Base-by-base conservation (phyloP, 2,329 filamentous ascomycete genomes). In the Fusarium sp. region DNA sequence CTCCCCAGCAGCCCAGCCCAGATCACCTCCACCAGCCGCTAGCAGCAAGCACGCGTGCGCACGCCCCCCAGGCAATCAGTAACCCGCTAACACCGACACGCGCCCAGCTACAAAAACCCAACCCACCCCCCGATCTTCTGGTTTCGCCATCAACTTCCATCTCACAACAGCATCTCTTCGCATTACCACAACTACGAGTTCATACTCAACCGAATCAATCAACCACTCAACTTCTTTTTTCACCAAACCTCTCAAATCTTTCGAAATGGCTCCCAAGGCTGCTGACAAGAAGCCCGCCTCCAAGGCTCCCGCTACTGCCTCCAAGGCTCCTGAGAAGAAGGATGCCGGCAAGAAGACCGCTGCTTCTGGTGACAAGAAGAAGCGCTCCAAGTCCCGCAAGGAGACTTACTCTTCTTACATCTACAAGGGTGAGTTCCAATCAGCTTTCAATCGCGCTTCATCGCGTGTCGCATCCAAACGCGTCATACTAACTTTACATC, bases 321-420 rank as follows among this genome's bases (percentile, higher is more conserved):
- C 85, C 77, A 89, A 89, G 86, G 86, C 86, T 71, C 87, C 86
- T 62, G 94, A 98, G 90, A 98, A 98, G 92, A 98, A 98, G 91
- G 95, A 98, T 86, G 96, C 95, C 74, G 96, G 95, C 88, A 99
- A 99, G 93, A 99, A 98, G 92, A 98, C 96, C 51, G 93, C 95
- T 66, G 90, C 94, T 69, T 90, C 93, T 81, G 96, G 96, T 73
- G 96, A 98, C 78, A 98, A 98, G 94, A 99, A 99, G 93, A 99
- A 98, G 94, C 93, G 96, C 81, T 97, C 94, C 87, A 99, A 99
- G 94, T 93, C 94, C 76, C 91, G 96, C 86, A 98, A 98, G 92
- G 96, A 99, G 89, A 99, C 96, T n/a, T 99, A 99, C 89, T 97
- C 93, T 77, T 97, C 93, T 59, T 99, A 99, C 90, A 99, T 99